Evolutionary conservation across 2,329 filamentous ascomycete genomes (phyloP).

Genomic region (Zalaria obscura): DNA sequence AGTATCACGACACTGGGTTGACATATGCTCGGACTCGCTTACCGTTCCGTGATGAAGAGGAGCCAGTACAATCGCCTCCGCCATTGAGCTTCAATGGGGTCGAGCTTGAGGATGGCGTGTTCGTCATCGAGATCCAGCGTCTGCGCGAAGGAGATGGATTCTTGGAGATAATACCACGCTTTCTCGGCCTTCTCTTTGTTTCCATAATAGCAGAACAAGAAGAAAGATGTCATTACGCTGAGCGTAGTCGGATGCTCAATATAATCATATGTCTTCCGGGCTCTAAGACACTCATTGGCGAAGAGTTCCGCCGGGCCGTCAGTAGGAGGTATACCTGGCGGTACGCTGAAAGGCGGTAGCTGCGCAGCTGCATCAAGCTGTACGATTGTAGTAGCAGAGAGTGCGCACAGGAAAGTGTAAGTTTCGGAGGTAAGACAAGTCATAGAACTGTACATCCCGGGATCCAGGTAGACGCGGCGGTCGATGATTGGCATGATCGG

Average conservation of each 20-base stretch:
- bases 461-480: conserved; percentile 14
- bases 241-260: conserved; percentile 14
- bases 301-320: conserved; percentile 17
- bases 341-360: conserved; percentile 6
- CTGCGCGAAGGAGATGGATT: conserved; percentile 19
- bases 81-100: conserved; percentile 19
- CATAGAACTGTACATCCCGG: conserved; percentile 11
- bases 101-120: conserved; percentile 15
- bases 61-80: conserved; percentile 20
- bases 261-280: conserved; percentile 16
- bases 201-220: conserved; percentile 20
- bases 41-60: conserved; percentile 19
- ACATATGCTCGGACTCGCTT: not conserved
- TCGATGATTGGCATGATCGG: conserved; percentile 22
- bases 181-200: conserved; percentile 18
- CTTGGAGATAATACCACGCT: conserved; percentile 21
- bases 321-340: conserved; percentile 11
- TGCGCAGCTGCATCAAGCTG: conserved; percentile 19
- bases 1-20: too few relatives aligned
- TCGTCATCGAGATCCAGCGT: conserved; percentile 20
- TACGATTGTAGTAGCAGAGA: conserved; percentile 19
- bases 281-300: conserved; percentile 18
- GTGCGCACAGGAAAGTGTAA: conserved; percentile 18
- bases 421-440: conserved; percentile 12
- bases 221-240: conserved; percentile 21